These are phyloP conservation scores for Penicillium chermesinum DNA, from an alignment of 495 filamentous ascomycete species.

Conservation along the genomic window DNA sequence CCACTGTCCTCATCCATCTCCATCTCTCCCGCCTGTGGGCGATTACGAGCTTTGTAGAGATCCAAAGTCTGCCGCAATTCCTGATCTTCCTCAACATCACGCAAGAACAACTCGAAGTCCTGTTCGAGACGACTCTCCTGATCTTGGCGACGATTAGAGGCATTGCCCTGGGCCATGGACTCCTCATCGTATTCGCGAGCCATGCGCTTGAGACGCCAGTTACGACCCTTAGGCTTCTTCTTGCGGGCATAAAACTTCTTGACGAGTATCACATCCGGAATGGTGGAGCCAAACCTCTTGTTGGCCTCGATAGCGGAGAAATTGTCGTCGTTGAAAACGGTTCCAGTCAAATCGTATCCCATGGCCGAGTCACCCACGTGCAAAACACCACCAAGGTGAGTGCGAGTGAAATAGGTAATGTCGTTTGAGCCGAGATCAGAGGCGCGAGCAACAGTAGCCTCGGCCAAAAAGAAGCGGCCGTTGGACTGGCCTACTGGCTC, in stretches of 20 bases:
- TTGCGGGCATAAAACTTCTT: constrained; percentile 92
- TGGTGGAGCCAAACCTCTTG: constrained; percentile 61
- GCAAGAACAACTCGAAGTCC: constrained; percentile 95
- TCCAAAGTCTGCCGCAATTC: constrained; percentile 79
- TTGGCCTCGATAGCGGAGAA: constrained; percentile 74
- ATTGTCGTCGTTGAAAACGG: constrained; percentile 84
- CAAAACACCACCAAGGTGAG: constrained; percentile 82
- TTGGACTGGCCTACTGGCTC: constrained; percentile 69
- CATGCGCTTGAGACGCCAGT: constrained; percentile 95
- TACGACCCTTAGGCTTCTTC: constrained; percentile 78
- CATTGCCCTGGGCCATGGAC: constrained; percentile 22
- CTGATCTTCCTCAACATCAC: constrained; percentile 91
- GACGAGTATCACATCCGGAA: constrained; percentile 90
- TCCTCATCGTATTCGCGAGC: constrained; percentile 78
- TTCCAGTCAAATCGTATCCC: constrained; percentile 81
- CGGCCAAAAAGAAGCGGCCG: constrained; percentile 78
- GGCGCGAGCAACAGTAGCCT: constrained; percentile 80
- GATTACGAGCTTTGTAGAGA: constrained; percentile 69
- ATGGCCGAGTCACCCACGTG: constrained; percentile 88
- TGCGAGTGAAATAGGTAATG: constrained; percentile 77
- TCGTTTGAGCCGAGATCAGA: constrained; percentile 87
- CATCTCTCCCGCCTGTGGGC: constrained; percentile 47
- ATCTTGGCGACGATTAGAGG: constrained; percentile 53
- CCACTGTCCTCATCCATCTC: constrained; percentile 51
- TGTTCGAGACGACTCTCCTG: constrained; percentile 74